Base-by-base conservation (phyloP, 2,329 filamentous ascomycete species). In the Colletotrichum coccodes region DNA sequence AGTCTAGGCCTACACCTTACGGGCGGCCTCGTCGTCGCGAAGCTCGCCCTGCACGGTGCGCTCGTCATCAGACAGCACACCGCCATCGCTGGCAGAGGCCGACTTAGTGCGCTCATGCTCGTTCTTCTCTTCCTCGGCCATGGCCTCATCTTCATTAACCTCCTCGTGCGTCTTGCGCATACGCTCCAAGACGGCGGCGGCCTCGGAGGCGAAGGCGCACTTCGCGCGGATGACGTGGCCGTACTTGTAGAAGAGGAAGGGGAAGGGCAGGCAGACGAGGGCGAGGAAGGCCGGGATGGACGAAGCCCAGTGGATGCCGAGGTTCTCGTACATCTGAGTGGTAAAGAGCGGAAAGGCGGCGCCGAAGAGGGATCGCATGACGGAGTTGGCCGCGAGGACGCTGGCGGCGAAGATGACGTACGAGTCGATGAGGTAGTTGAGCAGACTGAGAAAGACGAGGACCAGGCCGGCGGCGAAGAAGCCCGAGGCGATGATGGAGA, bases 261-360 rank as follows among this genome's bases (percentile, higher is more conserved):
- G 92, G 75, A 93, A 91, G 0, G 93, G 92, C 21, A 94, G 82
- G 78, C 92, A 94, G 12, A 85, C 86, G 4, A 94, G 77, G 0
- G 92, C 88, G 4, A 95, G 82, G 80, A 95, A 95, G 0, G 90
- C 93, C 0, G 92, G 92, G 16, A 95, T 82, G 0, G 88, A 89
- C 38, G 86, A 89, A 1, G 91, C 93, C 93, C 92, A 95, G 80
- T 94, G 91, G 64, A 92, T 90, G 54, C 92, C 91, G 3, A 92
- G 83, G 63, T 84, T 80, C 3, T 81, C 40, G 75, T 87, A 89
- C 85, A 89, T 88, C 70, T 82, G 77, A 0, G 83, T 84, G 0
- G 91, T 92, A 79, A 94, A 94, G 0, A 94, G 84, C 0, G 92
- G 92, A 80, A 94, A 94, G 0, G 86, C 89, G 1, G 90, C 89